Percentiles rank a stretch among this genome's conserved stretches.
These are phyloP conservation scores for Aspergillus texensis DNA, from an alignment of 2,329 filamentous ascomycete genomes.

Conservation along the genomic window DNA sequence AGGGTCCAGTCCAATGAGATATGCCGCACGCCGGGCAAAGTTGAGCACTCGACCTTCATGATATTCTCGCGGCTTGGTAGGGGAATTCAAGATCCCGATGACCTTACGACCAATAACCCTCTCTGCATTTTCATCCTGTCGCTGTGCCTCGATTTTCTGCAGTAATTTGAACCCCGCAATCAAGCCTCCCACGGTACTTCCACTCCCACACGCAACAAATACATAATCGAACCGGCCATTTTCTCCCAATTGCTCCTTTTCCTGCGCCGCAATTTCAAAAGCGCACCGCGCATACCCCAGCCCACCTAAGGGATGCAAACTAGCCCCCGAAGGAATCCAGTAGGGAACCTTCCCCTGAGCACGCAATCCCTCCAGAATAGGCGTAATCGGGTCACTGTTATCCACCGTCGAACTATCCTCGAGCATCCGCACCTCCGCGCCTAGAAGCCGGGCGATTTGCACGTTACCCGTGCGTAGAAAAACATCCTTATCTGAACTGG, in stretches of 20 bases:
- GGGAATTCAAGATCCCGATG: constrained; percentile 38
- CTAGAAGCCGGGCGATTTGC: constrained; percentile 32
- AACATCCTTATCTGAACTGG: constrained; percentile 17
- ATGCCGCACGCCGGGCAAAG: constrained; percentile 31
- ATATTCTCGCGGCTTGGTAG: constrained; percentile 30
- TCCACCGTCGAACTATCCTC: constrained; percentile 55
- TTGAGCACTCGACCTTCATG: constrained; percentile 34
- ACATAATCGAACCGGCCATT: constrained; percentile 35
- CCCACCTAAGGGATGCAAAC: constrained; percentile 36
- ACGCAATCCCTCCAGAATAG: constrained; percentile 28
- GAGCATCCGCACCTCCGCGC: constrained; percentile 54
- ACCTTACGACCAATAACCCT: constrained; percentile 20
- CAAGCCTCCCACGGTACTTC: constrained; percentile 38
- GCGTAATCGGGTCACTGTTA: constrained; percentile 38
- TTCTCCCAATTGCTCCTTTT: constrained; percentile 23
- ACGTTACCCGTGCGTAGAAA: constrained; percentile 32
- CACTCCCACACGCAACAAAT: constrained; percentile 41
- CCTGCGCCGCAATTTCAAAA: constrained; percentile 36
- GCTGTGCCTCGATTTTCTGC: constrained; percentile 23
- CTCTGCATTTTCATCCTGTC: neutral
- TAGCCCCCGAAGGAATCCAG: constrained; percentile 41
- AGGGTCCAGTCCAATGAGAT: constrained; percentile 32
- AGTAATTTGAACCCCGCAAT: constrained; percentile 38
- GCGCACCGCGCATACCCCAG: constrained; percentile 38
- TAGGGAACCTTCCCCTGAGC: constrained; percentile 27